Base-by-base conservation (phyloP, 495 filamentous ascomycete genomes). In the Lasiosphaeris hirsuta region DNA sequence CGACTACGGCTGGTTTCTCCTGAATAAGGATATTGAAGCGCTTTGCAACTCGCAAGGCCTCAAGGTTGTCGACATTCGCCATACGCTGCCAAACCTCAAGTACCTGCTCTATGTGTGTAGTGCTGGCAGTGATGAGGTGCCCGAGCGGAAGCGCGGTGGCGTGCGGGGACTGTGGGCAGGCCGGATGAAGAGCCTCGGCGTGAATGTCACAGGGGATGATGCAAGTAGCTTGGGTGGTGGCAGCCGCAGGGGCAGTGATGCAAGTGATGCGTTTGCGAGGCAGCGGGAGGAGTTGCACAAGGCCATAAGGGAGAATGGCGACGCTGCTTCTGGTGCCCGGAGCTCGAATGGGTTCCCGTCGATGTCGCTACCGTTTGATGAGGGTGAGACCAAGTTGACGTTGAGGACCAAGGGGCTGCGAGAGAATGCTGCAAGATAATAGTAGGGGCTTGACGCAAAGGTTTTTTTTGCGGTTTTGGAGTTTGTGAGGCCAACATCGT, bases 11-110 rank as follows among this genome's bases (percentile, higher is more conserved):
- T 91, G 96, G 60, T 98, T 97, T 61, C 72, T 97, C 10, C 77
- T 98, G 4, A 97, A 97, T 72, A 93, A 96, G 65, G 79, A 97
- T 63, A 90, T 98, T 44, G 93, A 98, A 72, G 80, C 89, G 40
- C 76, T 98, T 33, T 88, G 91, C 59, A 82, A 78, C 55, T 77
- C 81, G n/a, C 83, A 88, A 55, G 89, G 87, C 0, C 68, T 96
- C 2, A 82, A 84, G 43, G 82, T 91, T 9, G 78, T 96, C 39
- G 94, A 98, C 69, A 88, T 96, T 11, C 79, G 94, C 0, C 89
- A 96, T 57, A 97, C 93, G 3, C 75, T 97, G 13, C 90, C 91
- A 38, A 98, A 98, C 63, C 72, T 97, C 15, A 96, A 96, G 71
- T 96, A 95, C 58, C 72, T 97, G n/a, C 75, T 96, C 3, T 95